Evolutionary conservation across 1,139 yeast species (phyloP), one percentile per base, ranked within the genome.

Genomic region (Yamadazyma blattariae): DNA sequence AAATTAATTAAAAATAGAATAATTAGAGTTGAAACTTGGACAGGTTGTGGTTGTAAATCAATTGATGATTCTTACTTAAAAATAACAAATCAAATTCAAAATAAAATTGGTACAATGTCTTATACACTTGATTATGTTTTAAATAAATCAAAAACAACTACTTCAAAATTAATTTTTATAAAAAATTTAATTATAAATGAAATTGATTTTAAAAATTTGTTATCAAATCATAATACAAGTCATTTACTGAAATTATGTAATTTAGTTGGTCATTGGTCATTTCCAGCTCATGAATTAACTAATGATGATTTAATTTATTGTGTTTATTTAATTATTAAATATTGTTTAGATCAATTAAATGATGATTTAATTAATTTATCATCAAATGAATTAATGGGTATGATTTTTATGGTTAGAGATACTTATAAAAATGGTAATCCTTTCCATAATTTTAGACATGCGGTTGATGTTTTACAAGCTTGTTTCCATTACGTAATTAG

Each of bases 391-490:
- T 59, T 84, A 18, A 56, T 79, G 33, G 73, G 73, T n/a, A 70
- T 86, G 45, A 62, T 84, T 20, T 75, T 78, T 45, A 71, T 77
- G 52, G 73, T 82, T 5, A 74, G 95, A 44, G 85, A 85, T 50
- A 76, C 86, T 30, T 92, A 92, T 57, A 81, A 84, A 52, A 77
- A 78, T 47, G 88, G 88, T 2, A 89, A 90, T 54, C 88, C 92
- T 7, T 92, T 90, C 65, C 98, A 92, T 63, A 90, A 90, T 61
- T 92, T 89, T 56, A 77, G 96, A 47, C 98, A 92, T 61, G 97
- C 96, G 0, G 86, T 88, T 12, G 98, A 92, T 61, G 98, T 92
- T 7, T 64, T 90, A 54, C 98, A 92, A 61, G 96, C 96, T 1
- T 79, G 92, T 33, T 83, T 82, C 59, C 80, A 74, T 54, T 80